Evolutionary conservation across 768 basidiomycete species (phyloP).

Genomic region (Holtermannia corniformis): DNA sequence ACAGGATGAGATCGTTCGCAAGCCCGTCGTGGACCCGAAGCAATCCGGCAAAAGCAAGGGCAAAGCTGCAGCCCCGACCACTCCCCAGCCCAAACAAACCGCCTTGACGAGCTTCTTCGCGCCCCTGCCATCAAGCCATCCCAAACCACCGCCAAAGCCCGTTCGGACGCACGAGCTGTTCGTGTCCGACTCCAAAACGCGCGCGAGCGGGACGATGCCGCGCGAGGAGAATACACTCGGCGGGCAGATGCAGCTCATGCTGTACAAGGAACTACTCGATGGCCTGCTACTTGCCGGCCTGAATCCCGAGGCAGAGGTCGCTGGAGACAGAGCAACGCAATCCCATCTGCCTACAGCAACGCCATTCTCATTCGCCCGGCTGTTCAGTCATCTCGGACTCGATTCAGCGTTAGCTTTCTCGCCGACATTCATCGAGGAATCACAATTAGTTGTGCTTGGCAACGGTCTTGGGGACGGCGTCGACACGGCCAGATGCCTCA

Average conservation of each 20-base stretch:
- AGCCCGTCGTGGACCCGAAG: slow-evolving; percentile 15
- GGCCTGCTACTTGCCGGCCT: slow-evolving; percentile 19
- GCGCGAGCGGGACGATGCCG: slow-evolving; percentile 33
- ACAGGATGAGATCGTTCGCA: slow-evolving; percentile 40
- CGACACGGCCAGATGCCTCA: slow-evolving; percentile 13
- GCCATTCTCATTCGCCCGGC: slow-evolving; percentile 16
- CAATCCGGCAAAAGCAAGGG: not conserved
- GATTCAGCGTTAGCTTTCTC: slow-evolving; percentile 24
- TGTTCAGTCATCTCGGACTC: slow-evolving; percentile 32
- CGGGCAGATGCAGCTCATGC: slow-evolving; percentile 41
- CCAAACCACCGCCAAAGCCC: slow-evolving; percentile 3
- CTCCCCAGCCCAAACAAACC: slow-evolving; percentile 13
- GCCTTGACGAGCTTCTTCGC: slow-evolving; percentile 21
- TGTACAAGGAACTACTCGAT: slow-evolving; percentile 42
- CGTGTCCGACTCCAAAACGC: slow-evolving; percentile 42
- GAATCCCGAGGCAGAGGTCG: not conserved
- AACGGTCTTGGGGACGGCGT: slow-evolving; percentile 26
- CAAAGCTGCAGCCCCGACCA: slow-evolving; percentile 1
- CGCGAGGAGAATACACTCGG: slow-evolving; percentile 35
- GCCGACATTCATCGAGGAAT: slow-evolving; percentile 29
- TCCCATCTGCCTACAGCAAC: slow-evolving; percentile 11
- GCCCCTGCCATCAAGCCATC: not conserved
- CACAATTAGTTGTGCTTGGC: slow-evolving; percentile 25
- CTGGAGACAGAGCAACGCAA: not conserved
- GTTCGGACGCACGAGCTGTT: slow-evolving; percentile 30